Base-by-base conservation (phyloP, 495 filamentous ascomycete genomes). In the Alectoria sarmentosa region DNA sequence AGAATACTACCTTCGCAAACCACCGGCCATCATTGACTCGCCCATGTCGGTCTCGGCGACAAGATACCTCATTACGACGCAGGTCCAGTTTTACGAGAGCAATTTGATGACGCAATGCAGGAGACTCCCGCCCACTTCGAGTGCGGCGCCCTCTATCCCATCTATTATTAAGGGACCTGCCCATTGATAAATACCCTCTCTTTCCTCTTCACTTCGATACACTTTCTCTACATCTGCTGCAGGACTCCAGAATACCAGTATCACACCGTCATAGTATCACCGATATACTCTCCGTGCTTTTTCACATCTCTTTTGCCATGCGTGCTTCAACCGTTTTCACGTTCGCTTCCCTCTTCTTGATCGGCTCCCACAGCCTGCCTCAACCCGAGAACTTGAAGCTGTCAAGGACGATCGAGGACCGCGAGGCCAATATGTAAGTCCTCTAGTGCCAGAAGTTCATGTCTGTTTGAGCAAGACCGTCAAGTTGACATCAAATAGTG, bases 311-410 rank as follows among this genome's bases (percentile, higher is more conserved):
- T n/a, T 34, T 3, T 21, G 10, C 17, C 28, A 55, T 55, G 52
- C 52, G 52, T 21, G 13, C 17, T 10, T 23, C 30, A n/a, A 21
- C 17, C 15, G 17, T 55, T 2, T 21, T 55, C 5, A 34, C 30
- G 6, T 15, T 36, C 52, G 30, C 30, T 34, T 55, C 52, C 15
- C 30, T 55, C 30, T 34, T 55, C 30, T 21, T 55, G 52, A 10
- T 55, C 52, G 52, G 52, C 15, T 55, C 52, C 30, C 34, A 19
- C 52, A 55, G 52, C 52, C 52, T 55, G 10, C 52, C 52, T 55
- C 52, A 36, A 11, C 52, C 52, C 11, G 52, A 55, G 17, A 11
- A 11, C 4, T 3, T 55, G 7, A 30, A 32, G 52, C 4, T 30
- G 17, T 32, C 28, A 34, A 55, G 52, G 30, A 34, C 52, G 14